Evolutionary conservation across 202 grass and related monocot species (phyloP).

Genomic region (Eragrostis tef): DNA sequence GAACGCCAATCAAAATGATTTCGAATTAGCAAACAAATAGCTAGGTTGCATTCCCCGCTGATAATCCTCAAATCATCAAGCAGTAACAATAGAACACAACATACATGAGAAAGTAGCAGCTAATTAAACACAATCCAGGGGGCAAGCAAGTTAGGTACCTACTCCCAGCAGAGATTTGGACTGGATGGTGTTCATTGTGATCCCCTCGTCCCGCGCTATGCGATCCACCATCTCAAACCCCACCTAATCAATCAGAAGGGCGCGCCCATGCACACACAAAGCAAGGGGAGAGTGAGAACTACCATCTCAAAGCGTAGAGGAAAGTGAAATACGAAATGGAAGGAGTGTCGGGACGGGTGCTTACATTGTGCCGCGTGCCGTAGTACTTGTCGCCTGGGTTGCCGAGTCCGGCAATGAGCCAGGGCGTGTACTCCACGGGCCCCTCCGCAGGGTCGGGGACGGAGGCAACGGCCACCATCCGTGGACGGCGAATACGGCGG

Average conservation of each 20-base stretch:
- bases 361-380: constrained; percentile 91
- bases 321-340: background rate
- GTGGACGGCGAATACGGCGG: constrained; percentile 8
- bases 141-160: constrained; percentile 52
- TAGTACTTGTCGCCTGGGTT: constrained; percentile 92
- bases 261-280: background rate
- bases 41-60: background rate
- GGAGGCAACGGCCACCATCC: constrained; percentile 48
- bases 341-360: background rate
- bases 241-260: constrained; percentile 55
- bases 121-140: background rate
- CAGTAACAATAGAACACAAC: background rate
- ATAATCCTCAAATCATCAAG: background rate
- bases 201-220: constrained; percentile 69
- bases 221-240: constrained; percentile 93
- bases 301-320: background rate
- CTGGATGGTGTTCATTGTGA: constrained; percentile 83
- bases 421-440: constrained; percentile 82
- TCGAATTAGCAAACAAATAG: background rate
- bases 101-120: constrained; percentile 16
- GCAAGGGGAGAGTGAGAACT: constrained; percentile 6
- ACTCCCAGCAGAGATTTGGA: constrained; percentile 86
- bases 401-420: constrained; percentile 93
- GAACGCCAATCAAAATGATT: background rate
- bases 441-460: constrained; percentile 55